Conservation (phyloP, 805 yeast genomes). For the Saccharomyces kudriavzevii region DNA sequence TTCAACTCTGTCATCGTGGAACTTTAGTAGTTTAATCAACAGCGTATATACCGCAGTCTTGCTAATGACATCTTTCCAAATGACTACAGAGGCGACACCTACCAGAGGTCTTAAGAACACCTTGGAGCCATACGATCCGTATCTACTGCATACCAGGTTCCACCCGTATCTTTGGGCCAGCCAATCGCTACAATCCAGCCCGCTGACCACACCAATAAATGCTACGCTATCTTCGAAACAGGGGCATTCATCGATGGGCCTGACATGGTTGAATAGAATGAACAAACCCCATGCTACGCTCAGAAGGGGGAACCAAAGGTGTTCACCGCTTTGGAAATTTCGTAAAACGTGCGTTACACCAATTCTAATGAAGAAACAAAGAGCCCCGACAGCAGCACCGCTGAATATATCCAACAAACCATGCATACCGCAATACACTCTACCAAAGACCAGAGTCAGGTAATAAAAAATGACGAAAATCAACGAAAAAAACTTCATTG, state of each 20-base stretch:
- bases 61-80: conserved; percentile 63
- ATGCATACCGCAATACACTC: conserved; percentile 97
- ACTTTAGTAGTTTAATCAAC: conserved; percentile 25
- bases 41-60: conserved; percentile 55
- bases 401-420: conserved; percentile 69
- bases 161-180: conserved; percentile 23
- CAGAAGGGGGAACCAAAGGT: conserved; percentile 30
- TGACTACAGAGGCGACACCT: conserved; percentile 55
- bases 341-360: conserved; percentile 34
- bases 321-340: conserved; percentile 18
- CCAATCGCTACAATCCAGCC: conserved; percentile 63
- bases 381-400: conserved; percentile 59
- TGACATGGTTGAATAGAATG: conserved; percentile 63
- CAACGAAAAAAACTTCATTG: conserved; percentile 6
- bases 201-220: conserved; percentile 79
- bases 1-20: conserved; percentile 19
- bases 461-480: conserved; percentile 40
- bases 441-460: conserved; percentile 61
- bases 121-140: conserved; percentile 24
- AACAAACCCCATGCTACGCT: conserved; percentile 37
- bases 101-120: conserved; percentile 41
- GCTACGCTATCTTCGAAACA: conserved; percentile 95
- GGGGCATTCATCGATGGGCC: conserved; percentile 92
- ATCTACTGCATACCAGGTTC: conserved; percentile 3
- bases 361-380: conserved; percentile 42